phyloP scores from a whole-genome alignment of 2,329 filamentous ascomycete genomes.

The Clarireedia monteithiana region DNA sequence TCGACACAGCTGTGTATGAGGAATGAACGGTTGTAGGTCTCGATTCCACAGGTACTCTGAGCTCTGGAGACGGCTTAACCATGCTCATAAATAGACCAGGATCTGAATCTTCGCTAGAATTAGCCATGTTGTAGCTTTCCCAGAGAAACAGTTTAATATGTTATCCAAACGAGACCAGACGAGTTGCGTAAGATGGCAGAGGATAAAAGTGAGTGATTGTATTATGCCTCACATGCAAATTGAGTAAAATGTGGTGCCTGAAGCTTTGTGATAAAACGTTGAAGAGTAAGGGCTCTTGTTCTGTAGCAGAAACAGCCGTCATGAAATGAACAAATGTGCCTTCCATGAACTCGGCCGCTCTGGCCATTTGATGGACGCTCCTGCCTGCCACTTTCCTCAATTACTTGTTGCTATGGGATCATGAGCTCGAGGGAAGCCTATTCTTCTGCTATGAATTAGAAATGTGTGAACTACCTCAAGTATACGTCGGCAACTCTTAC shows the following conservation, averaged over 20 bases:
- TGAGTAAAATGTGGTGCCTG: neutral
- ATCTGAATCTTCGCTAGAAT: constrained; percentile 5
- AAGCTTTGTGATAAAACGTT: neutral
- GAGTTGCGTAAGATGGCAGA: neutral
- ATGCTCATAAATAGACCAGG: constrained; percentile 2
- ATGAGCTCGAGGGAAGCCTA: constrained; percentile 11
- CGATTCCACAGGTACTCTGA: no score
- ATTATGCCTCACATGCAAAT: neutral
- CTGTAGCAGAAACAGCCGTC: neutral
- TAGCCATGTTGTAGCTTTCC: constrained; percentile 1
- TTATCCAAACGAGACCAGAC: constrained; percentile 1
- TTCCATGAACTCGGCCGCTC: neutral
- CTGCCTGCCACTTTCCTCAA: constrained; percentile 2
- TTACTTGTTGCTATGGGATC: constrained; percentile 5
- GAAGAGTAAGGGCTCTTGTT: no score
- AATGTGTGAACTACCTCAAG: neutral
- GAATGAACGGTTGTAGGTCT: no score
- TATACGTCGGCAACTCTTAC: constrained; percentile 12
- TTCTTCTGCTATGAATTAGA: constrained; percentile 7
- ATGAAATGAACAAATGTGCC: neutral
- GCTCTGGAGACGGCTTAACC: neutral
- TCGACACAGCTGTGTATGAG: no score
- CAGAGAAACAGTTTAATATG: neutral
- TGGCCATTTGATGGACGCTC: neutral
- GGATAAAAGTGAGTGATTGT: constrained; percentile 4